These are phyloP conservation scores for Hippophae tibetana DNA, from an alignment of 306 rosid species.

Conservation along the genomic window DNA sequence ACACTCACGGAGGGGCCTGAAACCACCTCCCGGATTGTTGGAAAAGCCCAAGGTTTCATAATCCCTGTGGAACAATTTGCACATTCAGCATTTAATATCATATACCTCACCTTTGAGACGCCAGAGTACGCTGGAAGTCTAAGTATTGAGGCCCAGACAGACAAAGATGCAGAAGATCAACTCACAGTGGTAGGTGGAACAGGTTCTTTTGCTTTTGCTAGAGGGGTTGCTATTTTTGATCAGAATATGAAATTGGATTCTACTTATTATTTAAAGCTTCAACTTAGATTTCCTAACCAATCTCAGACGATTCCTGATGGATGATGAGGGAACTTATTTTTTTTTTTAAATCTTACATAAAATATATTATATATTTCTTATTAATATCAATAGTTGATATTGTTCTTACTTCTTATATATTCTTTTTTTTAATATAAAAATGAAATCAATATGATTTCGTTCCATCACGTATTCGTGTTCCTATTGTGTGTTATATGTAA, in stretches of 20 bases:
- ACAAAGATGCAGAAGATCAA: conserved; percentile 29
- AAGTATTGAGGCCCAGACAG: conserved; percentile 43
- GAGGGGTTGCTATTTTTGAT: conserved; percentile 51
- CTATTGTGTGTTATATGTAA: no score
- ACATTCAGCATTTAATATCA: conserved; percentile 52
- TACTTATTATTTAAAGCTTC: conserved; percentile 52
- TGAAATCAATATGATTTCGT: no score
- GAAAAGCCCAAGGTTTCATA: conserved; percentile 67
- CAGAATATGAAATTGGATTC: conserved; percentile 16
- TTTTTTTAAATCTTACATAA: no score
- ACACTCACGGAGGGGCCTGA: conserved; percentile 63
- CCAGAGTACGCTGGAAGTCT: conserved; percentile 57
- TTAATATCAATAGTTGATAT: no score
- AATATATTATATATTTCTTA: no score
- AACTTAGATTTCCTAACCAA: conserved; percentile 39
- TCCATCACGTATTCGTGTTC: no score
- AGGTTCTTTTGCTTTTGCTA: conserved; percentile 84
- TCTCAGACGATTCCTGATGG: conserved; percentile 22
- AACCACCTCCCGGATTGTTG: conserved; percentile 52
- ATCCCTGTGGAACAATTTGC: conserved; percentile 52
- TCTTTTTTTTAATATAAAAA: no score
- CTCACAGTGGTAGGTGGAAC: conserved; percentile 73
- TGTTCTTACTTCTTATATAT: no score
- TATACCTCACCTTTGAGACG: conserved; percentile 58
- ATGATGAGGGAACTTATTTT: conserved; percentile 5